Base-by-base conservation (phyloP, 306 rosid species). In the Alnus rubra region DNA sequence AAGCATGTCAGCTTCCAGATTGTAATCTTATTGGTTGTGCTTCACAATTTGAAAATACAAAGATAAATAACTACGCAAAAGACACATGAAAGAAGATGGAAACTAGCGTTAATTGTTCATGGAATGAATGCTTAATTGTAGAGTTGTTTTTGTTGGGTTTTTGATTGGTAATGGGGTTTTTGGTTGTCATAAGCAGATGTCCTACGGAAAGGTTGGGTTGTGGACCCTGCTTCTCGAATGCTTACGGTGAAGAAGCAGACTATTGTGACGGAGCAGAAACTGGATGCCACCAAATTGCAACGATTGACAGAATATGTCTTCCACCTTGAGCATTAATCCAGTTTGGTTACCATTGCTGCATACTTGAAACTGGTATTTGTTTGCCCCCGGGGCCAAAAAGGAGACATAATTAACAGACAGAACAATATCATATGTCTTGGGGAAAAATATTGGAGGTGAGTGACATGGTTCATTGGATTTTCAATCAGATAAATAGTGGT, bases 231-330 rank as follows among this genome's bases (percentile, higher is more conserved):
- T 54, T 88, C 96, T 68, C 88, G 56, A 79, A 90, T 96, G 98
- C 80, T 96, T 64, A 89, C 89, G 3, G 97, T 93, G 88, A 96
- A 86, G 88, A 93, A 89, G 88, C 97, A 87, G 68, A 78, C 87
- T 78, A 63, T 79, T 18, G 83, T 84, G 82, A 86, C 87, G 0
- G 91, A 91, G 87, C 98, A 96, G 94, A 96, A 89, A 80, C 87
- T 93, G 33, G 93, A 91, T 80, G 89, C 91, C 19, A 76, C 92
- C 68, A 93, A 90, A 88, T 84, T 93, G 89, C 98, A 96, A 90
- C 89, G 88, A 68, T 83, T 96, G 88, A 96, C 96, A 3, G 99
- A 96, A 88, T 93, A 91, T 71, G 96, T 93, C 47, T 96, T 90
- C 87, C 97, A 91, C 78, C 90, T 91, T 0, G 97, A 93, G 92